phyloP scores from a whole-genome alignment of 75 land plant species.

The Picea sitchensis region DNA sequence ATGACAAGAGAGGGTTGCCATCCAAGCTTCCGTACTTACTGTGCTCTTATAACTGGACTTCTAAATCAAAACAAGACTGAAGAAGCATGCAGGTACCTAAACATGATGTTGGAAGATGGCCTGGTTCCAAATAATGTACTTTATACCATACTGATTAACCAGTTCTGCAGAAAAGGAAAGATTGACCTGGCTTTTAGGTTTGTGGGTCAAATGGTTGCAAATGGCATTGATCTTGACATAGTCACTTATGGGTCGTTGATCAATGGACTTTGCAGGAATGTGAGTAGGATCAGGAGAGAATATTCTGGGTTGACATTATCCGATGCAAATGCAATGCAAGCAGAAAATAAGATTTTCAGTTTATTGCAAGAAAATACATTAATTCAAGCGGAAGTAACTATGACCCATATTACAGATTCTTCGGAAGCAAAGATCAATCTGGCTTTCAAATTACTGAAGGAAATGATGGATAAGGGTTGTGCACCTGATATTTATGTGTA shows the following conservation, averaged over 20 bases:
- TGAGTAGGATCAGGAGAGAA: slow-evolving; percentile 70
- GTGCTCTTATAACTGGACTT: slow-evolving; percentile 47
- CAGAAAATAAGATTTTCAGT: slow-evolving; percentile 33
- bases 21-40: slow-evolving; percentile 31
- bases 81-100: slow-evolving; percentile 28
- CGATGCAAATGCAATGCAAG: slow-evolving; percentile 33
- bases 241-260: slow-evolving; percentile 49
- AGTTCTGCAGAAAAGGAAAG: slow-evolving; percentile 30
- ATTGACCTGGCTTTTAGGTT: slow-evolving; percentile 26
- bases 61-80: slow-evolving; percentile 40
- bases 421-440: slow-evolving; percentile 18
- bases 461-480: slow-evolving; percentile 57
- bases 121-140: slow-evolving; percentile 43
- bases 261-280: slow-evolving; percentile 34
- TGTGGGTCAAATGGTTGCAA: slow-evolving; percentile 50
- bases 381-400: slow-evolving; percentile 42
- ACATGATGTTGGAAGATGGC: slow-evolving; percentile 15
- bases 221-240: slow-evolving; percentile 23
- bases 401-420: slow-evolving; percentile 33
- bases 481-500: slow-evolving; percentile 22
- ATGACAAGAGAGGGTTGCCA: slow-evolving; percentile 32
- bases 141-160: slow-evolving; percentile 47
- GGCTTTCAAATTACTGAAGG: slow-evolving; percentile 36
- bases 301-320: slow-evolving; percentile 50
- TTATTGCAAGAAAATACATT: slow-evolving; percentile 22